Evolutionary conservation across 192 early-diverging fungal species (phyloP).

Genomic region (Chytriomyces confervae): DNA sequence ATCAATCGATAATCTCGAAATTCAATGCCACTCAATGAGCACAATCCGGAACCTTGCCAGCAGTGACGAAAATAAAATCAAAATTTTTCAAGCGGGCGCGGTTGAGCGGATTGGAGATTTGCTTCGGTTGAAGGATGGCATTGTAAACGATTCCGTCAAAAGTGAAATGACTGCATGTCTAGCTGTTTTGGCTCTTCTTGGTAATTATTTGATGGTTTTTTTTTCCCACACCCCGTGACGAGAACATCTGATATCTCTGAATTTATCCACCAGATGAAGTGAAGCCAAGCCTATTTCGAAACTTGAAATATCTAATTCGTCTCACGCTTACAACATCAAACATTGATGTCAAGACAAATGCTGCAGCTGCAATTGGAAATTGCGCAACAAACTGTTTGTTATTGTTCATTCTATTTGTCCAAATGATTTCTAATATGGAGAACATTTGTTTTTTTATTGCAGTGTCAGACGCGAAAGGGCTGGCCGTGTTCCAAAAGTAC

Average conservation of each 20-base stretch:
- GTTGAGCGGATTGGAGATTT: constrained; percentile 73
- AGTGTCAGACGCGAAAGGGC: constrained; percentile 63
- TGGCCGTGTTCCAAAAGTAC: constrained; percentile 62
- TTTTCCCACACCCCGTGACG: not conserved
- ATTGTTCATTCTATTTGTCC: constrained; percentile 15
- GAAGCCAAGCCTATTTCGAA: constrained; percentile 42
- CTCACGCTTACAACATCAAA: constrained; percentile 62
- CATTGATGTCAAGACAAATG: constrained; percentile 78
- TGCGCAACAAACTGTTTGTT: constrained; percentile 60
- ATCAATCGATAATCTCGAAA: constrained; percentile 74
- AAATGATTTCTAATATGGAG: not conserved
- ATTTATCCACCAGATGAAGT: constrained; percentile 11
- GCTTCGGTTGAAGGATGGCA: constrained; percentile 40
- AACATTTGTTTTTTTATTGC: constrained; percentile 6
- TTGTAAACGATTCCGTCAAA: constrained; percentile 12
- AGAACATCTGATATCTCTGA: not conserved
- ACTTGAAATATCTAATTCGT: constrained; percentile 71
- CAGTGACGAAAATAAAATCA: constrained; percentile 76
- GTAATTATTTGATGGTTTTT: constrained; percentile 34
- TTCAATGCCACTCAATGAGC: constrained; percentile 85
- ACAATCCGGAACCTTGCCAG: constrained; percentile 84
- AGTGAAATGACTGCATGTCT: constrained; percentile 82
- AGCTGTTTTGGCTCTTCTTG: constrained; percentile 75
- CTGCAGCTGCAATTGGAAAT: constrained; percentile 79
- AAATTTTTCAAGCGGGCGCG: constrained; percentile 76